phyloP scores from a whole-genome alignment of 2,329 filamentous ascomycete species.

The Alternaria triticina region DNA sequence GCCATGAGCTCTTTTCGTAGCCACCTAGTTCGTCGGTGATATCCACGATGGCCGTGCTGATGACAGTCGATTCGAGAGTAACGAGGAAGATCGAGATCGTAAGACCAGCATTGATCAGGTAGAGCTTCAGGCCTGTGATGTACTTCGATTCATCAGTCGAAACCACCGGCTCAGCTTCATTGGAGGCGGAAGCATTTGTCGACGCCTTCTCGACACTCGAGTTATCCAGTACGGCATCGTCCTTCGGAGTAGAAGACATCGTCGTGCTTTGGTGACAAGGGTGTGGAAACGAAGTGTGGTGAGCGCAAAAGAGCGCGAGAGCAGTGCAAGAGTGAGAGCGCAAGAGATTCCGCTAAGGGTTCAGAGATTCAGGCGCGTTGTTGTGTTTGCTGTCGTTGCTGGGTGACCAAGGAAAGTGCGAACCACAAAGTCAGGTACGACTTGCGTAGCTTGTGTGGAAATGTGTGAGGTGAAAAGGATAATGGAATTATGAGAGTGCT shows the following conservation, averaged over 20 bases:
- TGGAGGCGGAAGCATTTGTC: background rate
- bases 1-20: constrained; percentile 44
- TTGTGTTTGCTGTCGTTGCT: background rate
- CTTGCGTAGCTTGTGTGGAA: background rate
- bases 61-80: constrained; percentile 44
- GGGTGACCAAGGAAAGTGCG: background rate
- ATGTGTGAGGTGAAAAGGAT: background rate
- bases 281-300: background rate
- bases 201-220: background rate
- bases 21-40: constrained; percentile 44
- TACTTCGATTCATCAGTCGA: background rate
- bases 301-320: background rate
- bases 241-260: background rate
- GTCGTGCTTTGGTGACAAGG: background rate
- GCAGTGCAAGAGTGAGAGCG: background rate
- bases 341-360: background rate
- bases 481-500: background rate
- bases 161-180: background rate
- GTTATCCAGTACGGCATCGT: background rate
- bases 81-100: constrained; percentile 2
- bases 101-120: constrained; percentile 1
- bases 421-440: background rate
- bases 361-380: background rate
- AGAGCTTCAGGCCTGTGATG: constrained; percentile 4
- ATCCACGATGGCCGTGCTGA: constrained; percentile 44